These are phyloP conservation scores for Lactarius sp. DNA, from an alignment of 768 basidiomycete genomes.

Conservation along the genomic window DNA sequence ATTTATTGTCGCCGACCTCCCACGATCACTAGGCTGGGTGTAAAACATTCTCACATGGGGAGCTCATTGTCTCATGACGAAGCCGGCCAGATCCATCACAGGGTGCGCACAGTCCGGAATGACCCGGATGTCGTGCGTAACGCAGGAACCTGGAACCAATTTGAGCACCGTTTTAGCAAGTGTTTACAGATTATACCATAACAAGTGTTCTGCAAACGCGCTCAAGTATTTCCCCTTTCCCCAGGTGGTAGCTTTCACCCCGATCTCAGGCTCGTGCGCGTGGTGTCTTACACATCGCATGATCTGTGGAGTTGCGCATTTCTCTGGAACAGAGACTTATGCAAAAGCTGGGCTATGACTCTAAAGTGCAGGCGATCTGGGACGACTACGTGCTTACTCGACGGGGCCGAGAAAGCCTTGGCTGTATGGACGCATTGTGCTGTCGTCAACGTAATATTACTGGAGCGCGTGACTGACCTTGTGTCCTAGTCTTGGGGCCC, in stretches of 20 bases:
- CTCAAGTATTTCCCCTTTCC: neutral
- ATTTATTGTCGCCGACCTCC: neutral
- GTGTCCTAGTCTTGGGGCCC: conserved; percentile 1
- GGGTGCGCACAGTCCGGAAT: neutral
- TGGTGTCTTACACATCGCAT: neutral
- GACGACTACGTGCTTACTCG: neutral
- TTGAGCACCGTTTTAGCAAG: neutral
- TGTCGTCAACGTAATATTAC: neutral
- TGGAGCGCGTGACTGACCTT: neutral
- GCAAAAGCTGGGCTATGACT: neutral
- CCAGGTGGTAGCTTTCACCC: too few species aligned
- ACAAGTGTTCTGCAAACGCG: neutral
- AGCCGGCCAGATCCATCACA: neutral
- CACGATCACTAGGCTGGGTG: neutral
- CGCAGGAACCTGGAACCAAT: neutral
- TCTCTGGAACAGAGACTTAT: neutral
- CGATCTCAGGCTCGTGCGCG: neutral
- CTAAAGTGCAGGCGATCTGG: neutral
- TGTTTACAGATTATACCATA: neutral
- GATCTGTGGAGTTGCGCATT: neutral
- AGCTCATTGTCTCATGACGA: neutral
- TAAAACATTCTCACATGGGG: neutral
- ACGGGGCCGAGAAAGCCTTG: neutral
- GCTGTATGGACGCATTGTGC: neutral
- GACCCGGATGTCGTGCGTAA: neutral